phyloP scores from a whole-genome alignment of 306 rosid species.

The Sphenostylis stenocarpa region DNA sequence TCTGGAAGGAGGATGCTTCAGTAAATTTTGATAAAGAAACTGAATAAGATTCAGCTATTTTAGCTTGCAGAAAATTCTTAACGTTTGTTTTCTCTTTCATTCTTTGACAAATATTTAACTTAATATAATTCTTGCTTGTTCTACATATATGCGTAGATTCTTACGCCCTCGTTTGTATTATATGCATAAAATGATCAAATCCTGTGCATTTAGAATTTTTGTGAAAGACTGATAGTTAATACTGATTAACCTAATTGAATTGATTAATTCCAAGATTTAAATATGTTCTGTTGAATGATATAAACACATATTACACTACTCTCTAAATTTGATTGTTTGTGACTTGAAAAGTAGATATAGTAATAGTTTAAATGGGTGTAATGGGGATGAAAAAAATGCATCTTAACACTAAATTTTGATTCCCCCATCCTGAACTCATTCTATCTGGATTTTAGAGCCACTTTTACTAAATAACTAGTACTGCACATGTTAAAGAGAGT shows the following conservation, averaged over 20 bases:
- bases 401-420: background rate
- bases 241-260: background rate
- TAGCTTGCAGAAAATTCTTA: constrained; percentile 17
- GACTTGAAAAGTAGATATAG: background rate
- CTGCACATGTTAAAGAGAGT: background rate
- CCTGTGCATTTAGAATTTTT: background rate
- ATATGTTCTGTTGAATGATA: background rate
- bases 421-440: background rate
- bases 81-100: background rate
- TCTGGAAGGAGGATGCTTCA: constrained; percentile 58
- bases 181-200: background rate
- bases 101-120: constrained; percentile 22
- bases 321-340: background rate
- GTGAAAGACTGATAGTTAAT: background rate
- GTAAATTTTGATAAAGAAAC: constrained; percentile 32
- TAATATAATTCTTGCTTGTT: constrained; percentile 3
- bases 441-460: background rate
- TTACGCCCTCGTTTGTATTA: background rate
- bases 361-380: background rate
- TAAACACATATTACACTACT: background rate
- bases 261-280: background rate
- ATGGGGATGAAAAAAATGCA: background rate
- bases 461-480: background rate
- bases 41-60: constrained; percentile 36
- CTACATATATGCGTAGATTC: background rate